Evolutionary conservation across 2,329 filamentous ascomycete genomes (phyloP).

Genomic region (Ophiostoma populinum): DNA sequence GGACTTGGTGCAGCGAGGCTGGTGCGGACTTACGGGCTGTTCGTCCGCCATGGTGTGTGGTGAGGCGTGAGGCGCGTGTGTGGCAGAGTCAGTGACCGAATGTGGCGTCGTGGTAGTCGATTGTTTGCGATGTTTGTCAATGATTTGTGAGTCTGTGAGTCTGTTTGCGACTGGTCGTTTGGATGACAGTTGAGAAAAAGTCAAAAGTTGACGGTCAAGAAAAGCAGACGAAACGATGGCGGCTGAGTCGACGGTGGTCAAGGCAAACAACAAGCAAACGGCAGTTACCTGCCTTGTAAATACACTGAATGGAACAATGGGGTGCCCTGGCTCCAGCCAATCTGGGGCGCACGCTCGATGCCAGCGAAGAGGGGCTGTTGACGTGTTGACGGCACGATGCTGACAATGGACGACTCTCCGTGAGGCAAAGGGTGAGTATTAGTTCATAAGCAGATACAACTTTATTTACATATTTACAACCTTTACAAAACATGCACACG

Average conservation of each 20-base stretch:
- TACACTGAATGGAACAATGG: not conserved
- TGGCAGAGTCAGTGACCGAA: too few species aligned
- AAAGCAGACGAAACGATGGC: not conserved
- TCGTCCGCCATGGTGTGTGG: conserved; percentile 7
- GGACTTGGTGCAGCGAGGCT: too few species aligned
- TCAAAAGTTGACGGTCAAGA: not conserved
- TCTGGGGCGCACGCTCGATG: conserved; percentile 1
- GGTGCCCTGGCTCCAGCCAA: conserved; percentile 1
- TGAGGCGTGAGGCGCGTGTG: too few species aligned
- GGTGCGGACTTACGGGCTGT: conserved; percentile 5
- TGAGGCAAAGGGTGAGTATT: not conserved
- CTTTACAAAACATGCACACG: too few species aligned
- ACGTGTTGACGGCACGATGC: too few species aligned
- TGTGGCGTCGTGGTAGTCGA: conserved; percentile 2
- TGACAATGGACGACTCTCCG: too few species aligned
- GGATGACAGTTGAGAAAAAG: not conserved
- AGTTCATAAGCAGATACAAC: too few species aligned
- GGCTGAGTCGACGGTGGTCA: too few species aligned
- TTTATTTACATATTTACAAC: too few species aligned
- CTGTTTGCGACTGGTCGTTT: not conserved
- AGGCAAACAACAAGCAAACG: too few species aligned
- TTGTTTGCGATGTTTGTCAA: not conserved
- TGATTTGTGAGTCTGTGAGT: not conserved
- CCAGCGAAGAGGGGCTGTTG: not conserved
- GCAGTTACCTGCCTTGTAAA: too few species aligned